Evolutionary conservation across 1,139 yeast species (phyloP).

Genomic region (Scheffersomyces cryptocercus): DNA sequence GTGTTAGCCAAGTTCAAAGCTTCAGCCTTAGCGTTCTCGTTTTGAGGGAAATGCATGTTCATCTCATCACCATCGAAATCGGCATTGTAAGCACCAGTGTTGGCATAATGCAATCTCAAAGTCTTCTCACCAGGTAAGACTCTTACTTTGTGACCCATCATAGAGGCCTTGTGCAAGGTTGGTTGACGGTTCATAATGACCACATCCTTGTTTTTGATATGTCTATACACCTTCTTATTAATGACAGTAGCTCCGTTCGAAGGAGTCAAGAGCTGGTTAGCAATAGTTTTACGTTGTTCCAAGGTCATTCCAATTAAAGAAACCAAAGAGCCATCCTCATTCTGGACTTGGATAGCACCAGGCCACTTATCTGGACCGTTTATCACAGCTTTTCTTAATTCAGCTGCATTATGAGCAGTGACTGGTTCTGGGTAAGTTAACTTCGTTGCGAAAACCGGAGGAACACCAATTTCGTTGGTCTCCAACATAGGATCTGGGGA

Average conservation of each 20-base stretch:
- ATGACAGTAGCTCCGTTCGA: conserved; percentile 54
- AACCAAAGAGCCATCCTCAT: conserved; percentile 89
- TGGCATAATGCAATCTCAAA: conserved; percentile 93
- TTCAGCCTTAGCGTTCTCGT: conserved; percentile 96
- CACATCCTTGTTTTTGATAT: conserved; percentile 91
- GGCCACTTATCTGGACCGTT: conserved; percentile 99
- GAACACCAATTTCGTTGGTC: conserved; percentile 97
- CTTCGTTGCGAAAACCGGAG: conserved; percentile 95
- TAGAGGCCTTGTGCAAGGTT: conserved; percentile 96
- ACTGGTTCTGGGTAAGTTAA: conserved; percentile 98
- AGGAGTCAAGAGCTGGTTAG: conserved; percentile 93
- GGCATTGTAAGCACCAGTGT: conserved; percentile 98
- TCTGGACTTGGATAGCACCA: conserved; percentile 95
- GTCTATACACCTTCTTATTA: conserved; percentile 92
- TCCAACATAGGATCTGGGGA: conserved; percentile 98
- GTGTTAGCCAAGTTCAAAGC: conserved; percentile 94
- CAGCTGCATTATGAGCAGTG: conserved; percentile 88
- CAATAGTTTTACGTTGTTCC: conserved; percentile 95
- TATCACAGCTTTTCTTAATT: conserved; percentile 89
- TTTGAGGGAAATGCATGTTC: conserved; percentile 99
- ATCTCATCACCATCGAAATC: conserved; percentile 99
- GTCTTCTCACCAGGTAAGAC: conserved; percentile 98
- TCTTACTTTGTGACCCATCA: conserved; percentile 99
- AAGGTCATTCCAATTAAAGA: conserved; percentile 85
- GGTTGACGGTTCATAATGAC: conserved; percentile 99